Conservation (phyloP, 1,139 yeast species). For the Arxiozyma slooffiae region DNA sequence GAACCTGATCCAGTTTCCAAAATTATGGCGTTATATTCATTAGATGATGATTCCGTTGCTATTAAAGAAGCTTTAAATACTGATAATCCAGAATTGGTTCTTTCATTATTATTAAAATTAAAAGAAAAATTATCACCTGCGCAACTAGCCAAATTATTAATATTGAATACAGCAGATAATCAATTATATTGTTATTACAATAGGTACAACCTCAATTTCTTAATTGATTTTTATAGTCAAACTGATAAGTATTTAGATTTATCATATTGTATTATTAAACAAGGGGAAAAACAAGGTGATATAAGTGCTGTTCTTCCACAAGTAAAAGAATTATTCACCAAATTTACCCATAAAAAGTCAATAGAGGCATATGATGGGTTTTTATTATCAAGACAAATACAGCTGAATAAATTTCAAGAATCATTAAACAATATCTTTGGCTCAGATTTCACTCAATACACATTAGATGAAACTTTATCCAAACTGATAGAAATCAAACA, state of each 20-base stretch:
- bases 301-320: slow-evolving; percentile 21
- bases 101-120: slow-evolving; percentile 49
- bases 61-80: slow-evolving; percentile 58
- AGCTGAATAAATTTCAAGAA: slow-evolving; percentile 44
- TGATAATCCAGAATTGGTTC: slow-evolving; percentile 54
- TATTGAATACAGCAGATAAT: slow-evolving; percentile 34
- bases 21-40: slow-evolving; percentile 52
- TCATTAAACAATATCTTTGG: slow-evolving; percentile 47
- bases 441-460: slow-evolving; percentile 42
- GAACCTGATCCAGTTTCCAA: slow-evolving; percentile 62
- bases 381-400: slow-evolving; percentile 35
- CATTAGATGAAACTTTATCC: slow-evolving; percentile 48
- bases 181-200: slow-evolving; percentile 39
- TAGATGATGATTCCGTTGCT: slow-evolving; percentile 68
- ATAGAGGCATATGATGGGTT: background rate
- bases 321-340: slow-evolving; percentile 24
- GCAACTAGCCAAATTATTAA: slow-evolving; percentile 46
- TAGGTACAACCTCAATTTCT: slow-evolving; percentile 30
- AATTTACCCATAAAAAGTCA: slow-evolving; percentile 5
- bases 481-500: slow-evolving; percentile 51
- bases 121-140: slow-evolving; percentile 41
- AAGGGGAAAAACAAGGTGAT: slow-evolving; percentile 15
- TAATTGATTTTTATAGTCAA: slow-evolving; percentile 50
- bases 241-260: slow-evolving; percentile 45
- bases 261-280: slow-evolving; percentile 34